Evolutionary conservation across 805 yeast species (phyloP).

Genomic region (Monosporozyma yasuniensis): DNA sequence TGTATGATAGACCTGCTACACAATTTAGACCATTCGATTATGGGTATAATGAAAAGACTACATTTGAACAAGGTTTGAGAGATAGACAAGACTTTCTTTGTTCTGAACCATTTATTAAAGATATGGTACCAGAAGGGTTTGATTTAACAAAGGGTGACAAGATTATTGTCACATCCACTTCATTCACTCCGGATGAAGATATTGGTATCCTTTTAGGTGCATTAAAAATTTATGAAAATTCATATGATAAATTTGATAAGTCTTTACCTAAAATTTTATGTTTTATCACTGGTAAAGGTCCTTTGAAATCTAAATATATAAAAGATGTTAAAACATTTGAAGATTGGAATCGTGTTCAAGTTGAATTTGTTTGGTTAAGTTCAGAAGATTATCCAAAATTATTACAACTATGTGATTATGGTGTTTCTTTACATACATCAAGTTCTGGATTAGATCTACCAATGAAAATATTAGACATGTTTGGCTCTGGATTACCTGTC

Average conservation of each 20-base stretch:
- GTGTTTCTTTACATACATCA: constrained; percentile 83
- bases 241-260: constrained; percentile 18
- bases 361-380: constrained; percentile 68
- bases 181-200: constrained; percentile 95
- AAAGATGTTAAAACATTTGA: constrained; percentile 33
- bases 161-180: constrained; percentile 78
- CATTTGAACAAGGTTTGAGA: background rate
- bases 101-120: constrained; percentile 27
- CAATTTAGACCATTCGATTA: constrained; percentile 47
- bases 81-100: constrained; percentile 10
- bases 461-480: constrained; percentile 93
- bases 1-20: constrained; percentile 80
- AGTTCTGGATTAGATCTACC: constrained; percentile 93
- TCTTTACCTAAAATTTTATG: constrained; percentile 45
- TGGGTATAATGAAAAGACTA: background rate
- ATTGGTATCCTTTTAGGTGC: constrained; percentile 62
- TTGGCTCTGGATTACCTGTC: constrained; percentile 94
- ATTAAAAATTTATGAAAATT: constrained; percentile 47
- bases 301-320: constrained; percentile 50
- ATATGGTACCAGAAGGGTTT: constrained; percentile 29
- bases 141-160: constrained; percentile 38
- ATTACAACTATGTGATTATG: constrained; percentile 71
- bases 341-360: constrained; percentile 40
- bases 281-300: constrained; percentile 97
- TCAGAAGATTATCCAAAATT: constrained; percentile 72